Conservation (phyloP, 1,284 basidiomycete genomes). For the Ustilago sp. region DNA sequence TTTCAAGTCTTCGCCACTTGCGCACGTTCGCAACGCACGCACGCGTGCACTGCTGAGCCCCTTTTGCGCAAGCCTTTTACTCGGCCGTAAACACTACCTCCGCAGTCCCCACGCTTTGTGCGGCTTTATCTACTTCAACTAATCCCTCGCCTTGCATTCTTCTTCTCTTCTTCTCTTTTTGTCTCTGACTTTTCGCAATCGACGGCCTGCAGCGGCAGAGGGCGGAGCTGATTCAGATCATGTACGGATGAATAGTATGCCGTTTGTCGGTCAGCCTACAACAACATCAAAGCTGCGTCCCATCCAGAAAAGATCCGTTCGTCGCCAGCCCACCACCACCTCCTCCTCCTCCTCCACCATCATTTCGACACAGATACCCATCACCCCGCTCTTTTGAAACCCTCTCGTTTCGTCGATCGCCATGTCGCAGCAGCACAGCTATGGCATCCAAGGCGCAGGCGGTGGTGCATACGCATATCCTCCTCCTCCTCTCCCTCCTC, state of each 20-base stretch:
- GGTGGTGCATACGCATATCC: constrained; percentile 18
- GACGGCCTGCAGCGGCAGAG: constrained; percentile 9
- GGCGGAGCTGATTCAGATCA: not conserved
- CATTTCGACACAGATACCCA: not conserved
- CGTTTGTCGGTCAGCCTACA: no score
- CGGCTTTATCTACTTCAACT: no score
- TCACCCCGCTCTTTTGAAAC: not conserved
- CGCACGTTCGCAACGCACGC: no score
- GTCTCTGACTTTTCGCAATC: constrained; percentile 11
- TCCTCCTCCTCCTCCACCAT: not conserved
- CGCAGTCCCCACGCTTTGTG: no score
- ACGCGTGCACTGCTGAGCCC: no score
- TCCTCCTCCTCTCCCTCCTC: constrained; percentile 16
- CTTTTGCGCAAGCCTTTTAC: no score
- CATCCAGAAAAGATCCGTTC: not conserved
- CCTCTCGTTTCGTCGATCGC: constrained; percentile 1
- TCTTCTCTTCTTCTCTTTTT: not conserved
- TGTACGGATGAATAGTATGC: no score
- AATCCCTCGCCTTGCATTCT: no score
- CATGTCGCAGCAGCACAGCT: constrained; percentile 46
- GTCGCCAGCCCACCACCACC: not conserved
- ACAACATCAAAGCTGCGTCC: no score
- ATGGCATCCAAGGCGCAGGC: constrained; percentile 14
- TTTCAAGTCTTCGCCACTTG: no score
- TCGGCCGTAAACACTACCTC: no score